Evolutionary conservation across 2,329 filamentous ascomycete genomes (phyloP).

Genomic region (Helminthosporium solani): DNA sequence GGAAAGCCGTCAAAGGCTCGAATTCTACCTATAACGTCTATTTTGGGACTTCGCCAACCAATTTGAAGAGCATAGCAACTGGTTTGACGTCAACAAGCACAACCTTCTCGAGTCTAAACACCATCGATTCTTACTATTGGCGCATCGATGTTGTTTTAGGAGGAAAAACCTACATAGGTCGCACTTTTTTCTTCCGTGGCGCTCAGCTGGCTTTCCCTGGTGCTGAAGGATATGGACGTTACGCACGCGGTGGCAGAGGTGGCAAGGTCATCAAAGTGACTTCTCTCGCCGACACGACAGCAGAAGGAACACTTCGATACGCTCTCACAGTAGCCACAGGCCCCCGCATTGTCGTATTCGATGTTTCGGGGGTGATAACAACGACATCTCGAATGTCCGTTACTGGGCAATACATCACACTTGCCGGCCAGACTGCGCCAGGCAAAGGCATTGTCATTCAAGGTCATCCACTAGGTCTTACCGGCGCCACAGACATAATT

Average conservation of each 20-base stretch:
- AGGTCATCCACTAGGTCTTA: slow-evolving; percentile 34
- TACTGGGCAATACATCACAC: slow-evolving; percentile 16
- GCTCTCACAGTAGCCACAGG: slow-evolving; percentile 32
- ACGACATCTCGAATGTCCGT: slow-evolving; percentile 18
- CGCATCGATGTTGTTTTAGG: slow-evolving; percentile 30
- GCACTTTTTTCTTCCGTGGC: slow-evolving; percentile 31
- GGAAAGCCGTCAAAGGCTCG: slow-evolving; percentile 20
- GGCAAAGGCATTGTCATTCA: slow-evolving; percentile 26
- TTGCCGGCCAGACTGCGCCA: slow-evolving; percentile 21
- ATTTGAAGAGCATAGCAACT: slow-evolving; percentile 10
- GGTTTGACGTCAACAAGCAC: slow-evolving; percentile 5
- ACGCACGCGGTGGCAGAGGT: slow-evolving; percentile 40
- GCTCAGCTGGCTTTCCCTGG: slow-evolving; percentile 43
- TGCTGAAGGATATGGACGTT: slow-evolving; percentile 41
- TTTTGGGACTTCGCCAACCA: slow-evolving; percentile 15
- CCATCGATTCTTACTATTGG: slow-evolving; percentile 33
- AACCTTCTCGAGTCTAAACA: slow-evolving; percentile 9
- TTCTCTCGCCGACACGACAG: slow-evolving; percentile 35
- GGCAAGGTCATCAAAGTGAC: slow-evolving; percentile 43
- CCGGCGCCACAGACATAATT: slow-evolving; percentile 32
- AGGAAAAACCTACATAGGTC: slow-evolving; percentile 20
- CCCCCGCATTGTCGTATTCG: slow-evolving; percentile 19
- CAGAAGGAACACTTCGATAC: slow-evolving; percentile 39
- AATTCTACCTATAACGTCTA: slow-evolving; percentile 27
- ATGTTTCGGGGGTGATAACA: slow-evolving; percentile 20